phyloP scores from a whole-genome alignment of 2,329 filamentous ascomycete genomes.

The Hypoxylon sp. region DNA sequence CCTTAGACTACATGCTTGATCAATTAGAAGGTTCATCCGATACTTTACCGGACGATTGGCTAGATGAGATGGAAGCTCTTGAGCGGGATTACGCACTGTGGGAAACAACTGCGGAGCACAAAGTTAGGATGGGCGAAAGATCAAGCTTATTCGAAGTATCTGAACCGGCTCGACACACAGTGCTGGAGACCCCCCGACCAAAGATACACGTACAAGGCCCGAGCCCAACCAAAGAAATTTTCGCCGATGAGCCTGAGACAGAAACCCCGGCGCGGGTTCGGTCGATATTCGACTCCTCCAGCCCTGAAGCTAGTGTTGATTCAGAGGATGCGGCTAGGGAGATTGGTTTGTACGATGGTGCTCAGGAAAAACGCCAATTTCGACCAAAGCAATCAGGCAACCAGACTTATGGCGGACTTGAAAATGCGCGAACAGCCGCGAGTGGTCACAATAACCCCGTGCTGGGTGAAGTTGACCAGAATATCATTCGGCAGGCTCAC shows the following conservation, averaged over 20 bases:
- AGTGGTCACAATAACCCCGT: constrained; percentile 24
- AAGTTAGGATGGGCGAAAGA: constrained; percentile 76
- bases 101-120: constrained; percentile 81
- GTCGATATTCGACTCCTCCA: constrained; percentile 25
- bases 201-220: constrained; percentile 47
- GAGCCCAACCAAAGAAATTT: constrained; percentile 44
- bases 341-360: constrained; percentile 34
- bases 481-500: constrained; percentile 45
- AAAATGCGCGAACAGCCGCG: constrained; percentile 29
- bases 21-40: constrained; percentile 85
- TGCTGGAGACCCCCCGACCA: constrained; percentile 42
- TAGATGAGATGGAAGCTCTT: constrained; percentile 84
- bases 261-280: constrained; percentile 17
- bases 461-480: constrained; percentile 46
- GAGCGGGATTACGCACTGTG: constrained; percentile 84
- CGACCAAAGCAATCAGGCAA: constrained; percentile 17
- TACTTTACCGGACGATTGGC: constrained; percentile 86
- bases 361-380: constrained; percentile 19
- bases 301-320: constrained; percentile 27
- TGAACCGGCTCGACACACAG: constrained; percentile 7
- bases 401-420: constrained; percentile 39
- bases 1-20: constrained; percentile 88
- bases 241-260: constrained; percentile 38
- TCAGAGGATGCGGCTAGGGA: constrained; percentile 26
- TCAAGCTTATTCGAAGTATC: constrained; percentile 38